A percentile compares a stretch with the other conserved stretches of the same genome.
Evolutionary conservation across 2,329 filamentous ascomycete genomes (phyloP).

Genomic region (Aspergillus sp.): DNA sequence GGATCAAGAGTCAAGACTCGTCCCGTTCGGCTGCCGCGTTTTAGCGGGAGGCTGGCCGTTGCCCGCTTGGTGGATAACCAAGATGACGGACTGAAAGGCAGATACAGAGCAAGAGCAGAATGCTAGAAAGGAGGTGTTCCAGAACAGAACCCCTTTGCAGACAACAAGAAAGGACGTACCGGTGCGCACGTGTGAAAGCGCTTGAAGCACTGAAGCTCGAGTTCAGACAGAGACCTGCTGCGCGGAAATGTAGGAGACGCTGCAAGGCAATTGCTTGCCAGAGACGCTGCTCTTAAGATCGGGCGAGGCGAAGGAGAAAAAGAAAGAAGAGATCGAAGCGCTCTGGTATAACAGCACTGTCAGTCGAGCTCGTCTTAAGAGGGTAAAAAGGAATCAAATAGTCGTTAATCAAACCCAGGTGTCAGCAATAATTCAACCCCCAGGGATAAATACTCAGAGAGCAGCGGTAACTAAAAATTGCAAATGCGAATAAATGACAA

Average conservation of each 20-base stretch:
- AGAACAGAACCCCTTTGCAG: neutral
- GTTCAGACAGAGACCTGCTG: constrained; percentile 21
- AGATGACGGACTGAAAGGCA: neutral
- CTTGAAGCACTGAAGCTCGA: neutral
- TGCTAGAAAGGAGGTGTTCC: neutral
- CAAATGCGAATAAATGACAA: neutral
- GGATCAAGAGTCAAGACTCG: neutral
- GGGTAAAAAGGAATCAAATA: constrained; percentile 12
- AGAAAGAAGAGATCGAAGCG: constrained; percentile 6
- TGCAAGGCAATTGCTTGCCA: constrained; percentile 23
- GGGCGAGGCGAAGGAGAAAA: constrained; percentile 4
- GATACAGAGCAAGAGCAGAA: neutral
- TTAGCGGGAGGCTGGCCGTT: constrained; percentile 10
- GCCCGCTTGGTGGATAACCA: too few species aligned
- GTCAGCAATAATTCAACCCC: constrained; percentile 9
- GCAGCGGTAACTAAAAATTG: constrained; percentile 1
- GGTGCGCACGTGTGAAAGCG: constrained; percentile 15
- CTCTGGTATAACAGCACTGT: constrained; percentile 14
- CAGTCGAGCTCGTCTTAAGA: constrained; percentile 1
- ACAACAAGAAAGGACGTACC: constrained; percentile 16
- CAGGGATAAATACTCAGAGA: neutral
- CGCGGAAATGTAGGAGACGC: constrained; percentile 20
- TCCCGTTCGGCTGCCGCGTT: neutral
- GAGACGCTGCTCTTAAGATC: constrained; percentile 12
- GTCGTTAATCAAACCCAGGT: constrained; percentile 2